phyloP scores from a whole-genome alignment of 1,284 basidiomycete genomes.

The Cryptococcus sp. region DNA sequence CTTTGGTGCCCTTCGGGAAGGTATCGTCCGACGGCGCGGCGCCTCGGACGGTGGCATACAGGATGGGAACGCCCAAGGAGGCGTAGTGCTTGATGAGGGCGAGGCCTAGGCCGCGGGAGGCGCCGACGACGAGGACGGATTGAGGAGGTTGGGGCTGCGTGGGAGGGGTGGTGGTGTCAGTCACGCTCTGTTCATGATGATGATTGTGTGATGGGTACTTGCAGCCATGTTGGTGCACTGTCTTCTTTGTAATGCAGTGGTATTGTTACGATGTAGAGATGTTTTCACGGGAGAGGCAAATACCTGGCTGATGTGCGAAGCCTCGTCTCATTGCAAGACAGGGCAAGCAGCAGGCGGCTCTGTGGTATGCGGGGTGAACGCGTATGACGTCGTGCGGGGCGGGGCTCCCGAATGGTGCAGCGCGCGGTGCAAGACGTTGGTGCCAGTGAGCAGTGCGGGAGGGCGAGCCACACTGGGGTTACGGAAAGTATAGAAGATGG shows the following conservation, averaged over 20 bases:
- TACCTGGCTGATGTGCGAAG: too few species aligned
- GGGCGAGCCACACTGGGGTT: neutral
- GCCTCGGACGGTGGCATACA: conserved; percentile 52
- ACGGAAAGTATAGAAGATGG: neutral
- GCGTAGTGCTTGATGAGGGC: conserved; percentile 47
- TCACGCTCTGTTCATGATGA: neutral
- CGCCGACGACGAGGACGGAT: conserved; percentile 46
- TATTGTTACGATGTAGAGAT: neutral
- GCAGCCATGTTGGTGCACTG: neutral
- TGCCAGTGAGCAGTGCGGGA: neutral
- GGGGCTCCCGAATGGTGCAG: neutral
- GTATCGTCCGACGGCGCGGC: conserved; percentile 5
- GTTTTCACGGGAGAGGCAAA: too few species aligned
- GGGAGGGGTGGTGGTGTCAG: neutral
- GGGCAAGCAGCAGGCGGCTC: too few species aligned
- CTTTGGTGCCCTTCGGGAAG: conserved; percentile 45
- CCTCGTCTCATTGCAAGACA: too few species aligned
- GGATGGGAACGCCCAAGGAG: conserved; percentile 16
- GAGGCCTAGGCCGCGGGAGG: conserved; percentile 54
- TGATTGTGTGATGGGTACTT: neutral
- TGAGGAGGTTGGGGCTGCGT: conserved; percentile 19
- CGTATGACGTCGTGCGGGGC: too few species aligned
- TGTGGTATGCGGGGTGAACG: too few species aligned
- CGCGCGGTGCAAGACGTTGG: neutral
- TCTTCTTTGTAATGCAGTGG: neutral